Base-by-base conservation (phyloP, 495 filamentous ascomycete species). In the Evansstolkia leycettana region DNA sequence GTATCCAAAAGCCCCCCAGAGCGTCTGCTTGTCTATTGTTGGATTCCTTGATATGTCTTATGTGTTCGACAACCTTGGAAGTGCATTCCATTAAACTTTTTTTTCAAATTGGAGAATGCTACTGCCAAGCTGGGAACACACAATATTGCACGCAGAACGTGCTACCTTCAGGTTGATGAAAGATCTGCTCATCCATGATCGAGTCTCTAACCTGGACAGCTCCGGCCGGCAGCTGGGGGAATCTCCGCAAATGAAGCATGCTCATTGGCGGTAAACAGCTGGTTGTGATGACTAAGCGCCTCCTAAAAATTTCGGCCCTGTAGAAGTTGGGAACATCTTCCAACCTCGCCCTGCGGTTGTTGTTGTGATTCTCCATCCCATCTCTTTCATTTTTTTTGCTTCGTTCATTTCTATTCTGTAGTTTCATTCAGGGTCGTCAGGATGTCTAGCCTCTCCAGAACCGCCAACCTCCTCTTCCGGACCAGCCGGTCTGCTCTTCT, bases 381-480 rank as follows among this genome's bases (percentile, higher is more conserved):
- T 52, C 47, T 40, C 48, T 45, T 52, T 56, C 45, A 43, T 38
- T 62, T 46, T 51, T 54, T 44, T 46, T 50, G 25, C 40, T 46
- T 55, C 36, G 14, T 36, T 32, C 34, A 12, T 51, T 52, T 40
- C 35, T 39, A 38, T 52, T 45, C 41, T 51, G 20, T 56, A 42
- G 48, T 49, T 47, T 50, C 34, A 42, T 55, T 54, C 42, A 41
- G 48, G 47, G 47, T 40, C 47, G 37, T 45, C 63, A 77, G 63
- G 44, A 83, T 84, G 78, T 69, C 75, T 50, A 65, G 63, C 48
- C 65, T 80, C 41, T 61, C 75, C 38, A 68, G 80, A 63, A 70
- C 78, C 43, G 47, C 80, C 38, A 72, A 71, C 55, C 77, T 82
- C 44, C 70, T 85, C 46, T 51, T 84, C 53, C 76, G 78, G 62